Evolutionary conservation across 306 rosid genomes (phyloP).

Genomic region (Vigna radiata): DNA sequence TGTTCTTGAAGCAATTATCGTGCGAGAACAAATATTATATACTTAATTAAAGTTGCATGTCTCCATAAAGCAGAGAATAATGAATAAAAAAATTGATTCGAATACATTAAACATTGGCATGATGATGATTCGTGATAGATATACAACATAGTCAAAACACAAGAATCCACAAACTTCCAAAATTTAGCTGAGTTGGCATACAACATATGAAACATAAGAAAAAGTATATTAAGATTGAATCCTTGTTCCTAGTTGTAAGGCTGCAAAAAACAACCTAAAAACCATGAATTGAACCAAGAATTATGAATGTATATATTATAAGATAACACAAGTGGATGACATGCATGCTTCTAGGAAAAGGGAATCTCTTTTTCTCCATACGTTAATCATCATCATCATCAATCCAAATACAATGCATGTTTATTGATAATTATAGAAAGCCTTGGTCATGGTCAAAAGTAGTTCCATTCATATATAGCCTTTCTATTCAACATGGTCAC

Average conservation of each 20-base stretch:
- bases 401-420: slow-evolving; percentile 42
- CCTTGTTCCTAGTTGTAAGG: slow-evolving; percentile 13
- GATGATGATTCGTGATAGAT: neutral
- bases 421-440: slow-evolving; percentile 10
- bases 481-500: neutral
- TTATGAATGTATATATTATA: neutral
- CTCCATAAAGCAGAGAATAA: slow-evolving; percentile 12
- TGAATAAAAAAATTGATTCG: neutral
- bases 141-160: slow-evolving; percentile 3
- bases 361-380: slow-evolving; percentile 15
- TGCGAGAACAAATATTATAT: neutral
- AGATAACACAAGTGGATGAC: slow-evolving; percentile 22
- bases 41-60: neutral
- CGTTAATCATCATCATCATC: neutral
- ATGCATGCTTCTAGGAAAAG: slow-evolving; percentile 30
- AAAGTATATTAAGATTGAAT: neutral
- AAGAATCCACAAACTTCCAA: slow-evolving; percentile 28
- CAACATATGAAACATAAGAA: neutral
- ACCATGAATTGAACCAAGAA: neutral
- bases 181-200: slow-evolving; percentile 41
- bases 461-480: neutral
- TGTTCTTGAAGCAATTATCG: neutral
- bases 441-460: slow-evolving; percentile 28
- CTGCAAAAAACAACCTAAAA: slow-evolving; percentile 1
- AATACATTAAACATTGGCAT: neutral